Evolutionary conservation across 1,139 yeast genomes (phyloP), one percentile per base, ranked within the genome.

Genomic region (Yamadazyma conglobata): DNA sequence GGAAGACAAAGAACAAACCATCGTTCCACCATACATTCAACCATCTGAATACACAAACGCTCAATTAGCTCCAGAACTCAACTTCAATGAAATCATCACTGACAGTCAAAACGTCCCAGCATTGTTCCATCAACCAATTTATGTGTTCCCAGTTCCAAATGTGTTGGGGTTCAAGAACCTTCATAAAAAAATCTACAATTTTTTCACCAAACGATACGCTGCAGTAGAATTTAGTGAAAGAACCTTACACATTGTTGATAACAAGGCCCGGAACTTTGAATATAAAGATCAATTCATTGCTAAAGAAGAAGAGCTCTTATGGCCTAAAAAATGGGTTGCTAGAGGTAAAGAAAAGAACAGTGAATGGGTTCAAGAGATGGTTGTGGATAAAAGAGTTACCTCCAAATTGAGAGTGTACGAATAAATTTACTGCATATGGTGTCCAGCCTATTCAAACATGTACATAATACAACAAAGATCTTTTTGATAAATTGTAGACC

Each of bases 281-380:
- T 51, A 53, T 30, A 63, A 64, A 28, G 93, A 86, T 46, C 57
- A 73, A 24, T 61, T 66, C 22, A 56, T 72, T 45, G 83, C 79
- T 7, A 56, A 58, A 22, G 77, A 66, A 24, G 98, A 93, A 54
- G 97, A 91, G 52, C 52, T 59, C 11, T 94, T 87, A 44, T 93
- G 99, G 99, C 96, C 97, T 14, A 63, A 64, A 39, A 71, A 73
- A 39, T 93, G 96, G 95, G 83, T 85, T 25, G 70, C 76, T 40
- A 71, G 67, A 40, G 95, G 95, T 11, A 52, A 60, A 29, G 82
- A 76, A 34, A 80, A 77, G 47, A 63, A 73, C 24, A 82, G 94
- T 38, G 97, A 89, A 54, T 91, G 98, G 98, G 79, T 83, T 33
- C 79, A 79, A 52, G 91, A 83, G 14, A 61, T 88, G 34, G 66